Conservation (phyloP, 2,329 filamentous ascomycete genomes). For the Eurotiales sp. region DNA sequence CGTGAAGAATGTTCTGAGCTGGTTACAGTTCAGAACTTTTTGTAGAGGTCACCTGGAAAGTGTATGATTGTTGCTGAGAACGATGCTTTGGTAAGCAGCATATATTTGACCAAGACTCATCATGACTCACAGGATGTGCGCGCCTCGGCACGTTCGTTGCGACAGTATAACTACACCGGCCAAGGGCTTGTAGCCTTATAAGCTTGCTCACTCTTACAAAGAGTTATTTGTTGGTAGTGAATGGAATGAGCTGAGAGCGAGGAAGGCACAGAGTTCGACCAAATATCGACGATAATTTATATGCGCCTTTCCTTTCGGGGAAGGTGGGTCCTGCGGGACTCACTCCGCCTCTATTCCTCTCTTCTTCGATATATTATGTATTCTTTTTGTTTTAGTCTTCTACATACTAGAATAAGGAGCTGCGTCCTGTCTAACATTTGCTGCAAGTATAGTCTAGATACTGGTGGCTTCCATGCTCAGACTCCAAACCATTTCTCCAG, state of each 20-base stretch:
- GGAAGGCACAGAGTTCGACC: too few relatives aligned
- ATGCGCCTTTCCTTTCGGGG: background rate
- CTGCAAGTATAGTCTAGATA: background rate
- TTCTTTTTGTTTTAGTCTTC: background rate
- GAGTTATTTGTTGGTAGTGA: too few relatives aligned
- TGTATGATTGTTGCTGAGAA: too few relatives aligned
- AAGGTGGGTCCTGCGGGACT: background rate
- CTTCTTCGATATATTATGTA: background rate
- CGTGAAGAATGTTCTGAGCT: too few relatives aligned
- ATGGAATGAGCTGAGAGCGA: too few relatives aligned
- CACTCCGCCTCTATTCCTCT: background rate
- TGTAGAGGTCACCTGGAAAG: too few relatives aligned
- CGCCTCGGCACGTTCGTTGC: background rate
- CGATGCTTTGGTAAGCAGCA: too few relatives aligned
- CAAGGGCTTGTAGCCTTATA: too few relatives aligned
- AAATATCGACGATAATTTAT: too few relatives aligned
- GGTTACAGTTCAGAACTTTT: background rate
- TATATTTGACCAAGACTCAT: conserved; percentile 1
- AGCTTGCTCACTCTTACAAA: too few relatives aligned
- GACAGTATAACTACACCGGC: background rate
- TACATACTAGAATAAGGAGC: background rate
- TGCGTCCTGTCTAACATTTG: background rate
- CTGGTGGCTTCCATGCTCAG: background rate
- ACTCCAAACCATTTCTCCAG: conserved; percentile 7
- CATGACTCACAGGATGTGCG: background rate